phyloP scores from a whole-genome alignment of 768 basidiomycete genomes.

The Tulasnella sp. region DNA sequence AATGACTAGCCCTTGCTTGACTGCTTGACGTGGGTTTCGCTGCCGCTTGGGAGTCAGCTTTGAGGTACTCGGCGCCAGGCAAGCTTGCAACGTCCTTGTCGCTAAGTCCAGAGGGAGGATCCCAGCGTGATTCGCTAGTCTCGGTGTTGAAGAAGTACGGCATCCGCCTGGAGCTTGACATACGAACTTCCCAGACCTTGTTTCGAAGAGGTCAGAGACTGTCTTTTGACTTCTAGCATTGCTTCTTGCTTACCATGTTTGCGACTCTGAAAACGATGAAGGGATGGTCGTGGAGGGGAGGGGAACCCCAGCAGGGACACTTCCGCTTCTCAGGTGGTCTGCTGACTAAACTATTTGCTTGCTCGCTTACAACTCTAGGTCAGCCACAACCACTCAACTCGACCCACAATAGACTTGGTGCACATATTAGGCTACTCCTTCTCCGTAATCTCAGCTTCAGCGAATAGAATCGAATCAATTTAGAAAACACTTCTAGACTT shows the following conservation, averaged over 20 bases:
- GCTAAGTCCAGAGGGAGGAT: conserved; percentile 51
- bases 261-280: background rate
- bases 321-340: background rate
- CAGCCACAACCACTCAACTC: background rate
- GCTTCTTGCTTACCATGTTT: background rate
- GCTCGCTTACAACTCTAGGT: background rate
- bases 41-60: conserved; percentile 16
- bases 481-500: no score
- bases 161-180: conserved; percentile 62
- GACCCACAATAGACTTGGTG: background rate
- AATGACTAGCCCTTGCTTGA: conserved; percentile 86
- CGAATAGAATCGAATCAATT: no score
- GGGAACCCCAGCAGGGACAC: background rate
- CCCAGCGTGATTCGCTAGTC: conserved; percentile 71
- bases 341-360: background rate
- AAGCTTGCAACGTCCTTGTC: conserved; percentile 47
- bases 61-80: conserved; percentile 53
- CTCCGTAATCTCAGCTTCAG: no score
- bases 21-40: conserved; percentile 21
- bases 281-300: background rate
- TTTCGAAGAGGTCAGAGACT: background rate
- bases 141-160: conserved; percentile 82
- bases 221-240: background rate
- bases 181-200: conserved; percentile 67
- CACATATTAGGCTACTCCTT: no score